Conservation (phyloP, 2,329 filamentous ascomycete genomes). For the Hysterium pulicare region DNA sequence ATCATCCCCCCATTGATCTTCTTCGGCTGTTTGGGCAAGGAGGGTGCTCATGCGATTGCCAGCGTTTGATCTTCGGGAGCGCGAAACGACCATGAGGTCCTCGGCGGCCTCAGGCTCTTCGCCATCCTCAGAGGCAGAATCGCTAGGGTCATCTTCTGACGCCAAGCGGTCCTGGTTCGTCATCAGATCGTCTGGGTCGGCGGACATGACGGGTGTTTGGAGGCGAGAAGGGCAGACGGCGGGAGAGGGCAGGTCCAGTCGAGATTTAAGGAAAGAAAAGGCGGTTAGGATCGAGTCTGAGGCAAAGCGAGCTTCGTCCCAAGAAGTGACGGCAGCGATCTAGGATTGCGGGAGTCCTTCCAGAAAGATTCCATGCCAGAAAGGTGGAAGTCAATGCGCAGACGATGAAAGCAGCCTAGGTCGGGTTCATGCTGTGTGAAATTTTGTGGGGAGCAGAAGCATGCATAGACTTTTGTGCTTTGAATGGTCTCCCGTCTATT, state of each 20-base stretch:
- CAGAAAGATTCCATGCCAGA: slow-evolving; percentile 22
- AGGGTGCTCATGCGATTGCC: slow-evolving; percentile 41
- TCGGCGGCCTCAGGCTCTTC: slow-evolving; percentile 27
- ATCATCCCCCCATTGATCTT: slow-evolving; percentile 43
- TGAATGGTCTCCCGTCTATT: too few relatives aligned
- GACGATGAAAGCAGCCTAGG: slow-evolving; percentile 5
- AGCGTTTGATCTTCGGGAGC: slow-evolving; percentile 37
- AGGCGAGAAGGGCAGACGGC: slow-evolving; percentile 1
- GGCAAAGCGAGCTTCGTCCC: slow-evolving; percentile 17
- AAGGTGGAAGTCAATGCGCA: slow-evolving; percentile 7
- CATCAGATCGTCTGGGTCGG: slow-evolving; percentile 12
- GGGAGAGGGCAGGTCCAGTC: slow-evolving; percentile 8
- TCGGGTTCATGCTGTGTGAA: slow-evolving; percentile 6
- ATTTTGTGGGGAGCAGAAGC: slow-evolving; percentile 6
- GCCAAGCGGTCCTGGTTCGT: slow-evolving; percentile 11
- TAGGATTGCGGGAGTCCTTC: slow-evolving; percentile 22
- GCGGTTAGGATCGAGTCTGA: slow-evolving; percentile 17
- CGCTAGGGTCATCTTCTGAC: slow-evolving; percentile 13
- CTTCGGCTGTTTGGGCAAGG: slow-evolving; percentile 30
- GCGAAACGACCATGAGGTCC: slow-evolving; percentile 38
- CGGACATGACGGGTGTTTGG: slow-evolving; percentile 14
- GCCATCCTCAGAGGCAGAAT: slow-evolving; percentile 19
- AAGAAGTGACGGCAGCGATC: slow-evolving; percentile 13
- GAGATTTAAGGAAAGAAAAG: slow-evolving; percentile 23
- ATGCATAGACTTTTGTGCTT: slow-evolving; percentile 5